Evolutionary conservation across 1,139 yeast species (phyloP), one percentile per base, ranked within the genome.

Genomic region (Wickerhamiella pararugosa): DNA sequence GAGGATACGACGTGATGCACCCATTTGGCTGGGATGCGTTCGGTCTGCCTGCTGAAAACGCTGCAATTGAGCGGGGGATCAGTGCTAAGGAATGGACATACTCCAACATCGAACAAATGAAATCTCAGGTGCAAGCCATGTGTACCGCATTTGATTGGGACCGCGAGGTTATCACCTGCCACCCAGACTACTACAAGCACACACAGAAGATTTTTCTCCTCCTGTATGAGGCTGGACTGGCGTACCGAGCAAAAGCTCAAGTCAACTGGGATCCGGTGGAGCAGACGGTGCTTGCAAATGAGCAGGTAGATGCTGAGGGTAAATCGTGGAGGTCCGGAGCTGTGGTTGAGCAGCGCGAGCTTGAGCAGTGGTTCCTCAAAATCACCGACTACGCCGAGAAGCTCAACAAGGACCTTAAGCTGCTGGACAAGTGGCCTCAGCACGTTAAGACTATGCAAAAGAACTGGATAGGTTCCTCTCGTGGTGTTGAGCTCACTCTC

Each of bases 21-120:
- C 96, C 98, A 0, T 87, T 90, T 94, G 98, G 98, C 0, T 90
- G 97, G 96, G 98, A 90, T 65, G 94, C 97, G 0, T 90, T 90
- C 66, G 98, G 98, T 0, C 66, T 90, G 34, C 98, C 98, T 0
- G 98, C 98, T 0, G 98, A 90, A 57, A 90, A 90, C 60, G 98
- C 98, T 0, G 98, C 98, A 0, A 76, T 83, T 29, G 95, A 87
- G 57, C 65, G 94, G 49, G 76, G 77, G 0, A 69, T 82, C 10
- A 76, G 75, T 49, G 96, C 98, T 0, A 73, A 75, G 0, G 69
- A 62, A 0, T 90, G 98, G 98, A 90, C 98, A 0, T 67, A 65
- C 37, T 54, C 66, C 7, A 90, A 90, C 56, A 86, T 90, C 25
- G 63, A 60, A 1, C 79, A 76, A 51, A 90, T 90, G 98, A 83